phyloP scores from a whole-genome alignment of 1,139 yeast genomes.

The Saccharomyces pastorianus region DNA sequence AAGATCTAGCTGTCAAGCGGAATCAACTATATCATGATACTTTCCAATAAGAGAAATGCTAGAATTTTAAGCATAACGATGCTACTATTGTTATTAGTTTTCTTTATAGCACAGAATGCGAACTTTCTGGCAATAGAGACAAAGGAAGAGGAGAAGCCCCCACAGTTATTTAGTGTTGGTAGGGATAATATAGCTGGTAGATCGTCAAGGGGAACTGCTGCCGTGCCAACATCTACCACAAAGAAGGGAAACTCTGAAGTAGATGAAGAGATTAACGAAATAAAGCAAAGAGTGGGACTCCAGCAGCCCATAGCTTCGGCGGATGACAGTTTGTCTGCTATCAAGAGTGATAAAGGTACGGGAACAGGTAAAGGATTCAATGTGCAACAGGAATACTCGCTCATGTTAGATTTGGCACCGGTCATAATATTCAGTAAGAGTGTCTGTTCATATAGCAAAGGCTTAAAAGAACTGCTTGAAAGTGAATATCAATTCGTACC shows the following conservation, averaged over 20 bases:
- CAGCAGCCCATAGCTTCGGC: conserved; percentile 3
- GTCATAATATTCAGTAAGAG: conserved; percentile 65
- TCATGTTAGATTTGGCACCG: conserved; percentile 56
- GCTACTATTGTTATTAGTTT: conserved; percentile 20
- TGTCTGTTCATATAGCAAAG: conserved; percentile 66
- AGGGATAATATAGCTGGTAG: conserved; percentile 1
- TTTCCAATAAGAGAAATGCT: conserved; percentile 20
- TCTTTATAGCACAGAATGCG: conserved; percentile 23
- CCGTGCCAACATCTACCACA: not conserved
- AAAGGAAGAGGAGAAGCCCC: conserved; percentile 4
- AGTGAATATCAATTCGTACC: conserved; percentile 68
- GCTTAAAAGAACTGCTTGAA: conserved; percentile 56
- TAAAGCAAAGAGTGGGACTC: conserved; percentile 17
- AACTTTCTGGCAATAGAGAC: conserved; percentile 9
- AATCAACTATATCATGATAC: not conserved
- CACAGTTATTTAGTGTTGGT: not conserved
- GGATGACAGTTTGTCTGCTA: not conserved
- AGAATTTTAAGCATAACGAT: conserved; percentile 24
- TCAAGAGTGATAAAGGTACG: not conserved
- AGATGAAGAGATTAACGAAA: conserved; percentile 16
- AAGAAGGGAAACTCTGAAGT: conserved; percentile 6
- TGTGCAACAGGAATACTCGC: conserved; percentile 52
- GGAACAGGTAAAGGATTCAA: conserved; percentile 36
- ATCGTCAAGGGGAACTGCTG: conserved; percentile 2
- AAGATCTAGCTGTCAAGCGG: too few species aligned